These are phyloP conservation scores for Diaporthe destruens DNA, from an alignment of 2,329 filamentous ascomycete genomes.

Conservation along the genomic window DNA sequence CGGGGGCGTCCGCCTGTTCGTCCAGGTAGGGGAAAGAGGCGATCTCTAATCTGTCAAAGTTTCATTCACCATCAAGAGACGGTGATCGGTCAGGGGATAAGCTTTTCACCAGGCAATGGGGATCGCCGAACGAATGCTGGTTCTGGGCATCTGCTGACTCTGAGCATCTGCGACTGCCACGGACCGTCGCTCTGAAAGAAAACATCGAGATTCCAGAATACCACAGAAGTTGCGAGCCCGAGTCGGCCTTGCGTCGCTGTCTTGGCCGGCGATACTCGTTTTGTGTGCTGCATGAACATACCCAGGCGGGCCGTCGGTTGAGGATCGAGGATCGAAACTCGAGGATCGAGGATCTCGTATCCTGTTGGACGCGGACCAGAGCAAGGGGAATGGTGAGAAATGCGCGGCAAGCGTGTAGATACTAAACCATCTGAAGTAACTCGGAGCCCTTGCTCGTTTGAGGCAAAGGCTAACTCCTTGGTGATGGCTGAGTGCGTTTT, in stretches of 20 bases:
- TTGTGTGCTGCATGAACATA: neutral
- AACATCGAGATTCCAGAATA: neutral
- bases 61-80: neutral
- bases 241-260: neutral
- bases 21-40: neutral
- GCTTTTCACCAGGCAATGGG: neutral
- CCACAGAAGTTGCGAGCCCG: neutral
- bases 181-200: neutral
- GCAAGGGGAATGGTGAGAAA: neutral
- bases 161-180: neutral
- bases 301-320: neutral
- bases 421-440: slow-evolving; percentile 21
- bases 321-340: neutral
- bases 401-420: neutral
- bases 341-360: slow-evolving; percentile 13
- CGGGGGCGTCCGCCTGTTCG: slow-evolving; percentile 18
- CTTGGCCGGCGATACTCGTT: neutral
- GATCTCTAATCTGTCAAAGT: slow-evolving; percentile 26
- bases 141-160: neutral
- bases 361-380: neutral
- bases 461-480: slow-evolving; percentile 14
- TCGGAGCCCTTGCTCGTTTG: slow-evolving; percentile 24
- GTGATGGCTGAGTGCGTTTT: slow-evolving; percentile 1
- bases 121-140: neutral
- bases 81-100: neutral